A percentile compares a stretch with the other conserved stretches of the same genome.
phyloP scores from a whole-genome alignment of 257 asterid genomes.

The Solanum microdontum region DNA sequence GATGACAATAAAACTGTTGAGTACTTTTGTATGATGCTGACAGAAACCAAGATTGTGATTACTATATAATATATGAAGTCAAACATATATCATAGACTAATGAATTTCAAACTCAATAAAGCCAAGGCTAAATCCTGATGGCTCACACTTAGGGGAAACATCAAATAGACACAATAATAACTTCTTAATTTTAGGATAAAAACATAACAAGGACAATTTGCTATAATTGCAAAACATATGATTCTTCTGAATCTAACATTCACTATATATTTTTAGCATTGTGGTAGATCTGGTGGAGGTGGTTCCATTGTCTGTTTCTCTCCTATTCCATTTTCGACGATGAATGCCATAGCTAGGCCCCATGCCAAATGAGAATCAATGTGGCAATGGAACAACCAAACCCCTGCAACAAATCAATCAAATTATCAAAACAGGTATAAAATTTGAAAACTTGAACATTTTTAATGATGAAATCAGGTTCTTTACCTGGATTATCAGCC shows the following conservation, averaged over 20 bases:
- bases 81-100: background rate
- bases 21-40: background rate
- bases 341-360: constrained; percentile 47
- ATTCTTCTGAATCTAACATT: background rate
- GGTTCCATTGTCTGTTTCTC: constrained; percentile 28
- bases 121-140: background rate
- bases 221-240: background rate
- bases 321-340: constrained; percentile 55
- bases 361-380: constrained; percentile 55
- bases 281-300: constrained; percentile 56
- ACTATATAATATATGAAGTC: background rate
- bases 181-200: background rate
- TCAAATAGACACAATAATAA: background rate
- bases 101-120: background rate
- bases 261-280: constrained; percentile 16
- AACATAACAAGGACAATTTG: background rate
- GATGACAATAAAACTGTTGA: background rate
- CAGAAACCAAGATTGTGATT: background rate
- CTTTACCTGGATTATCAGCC: constrained; percentile 63
- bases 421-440: background rate
- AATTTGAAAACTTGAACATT: background rate
- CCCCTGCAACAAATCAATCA: constrained; percentile 24
- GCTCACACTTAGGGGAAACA: background rate
- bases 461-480: background rate
- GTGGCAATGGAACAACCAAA: constrained; percentile 66